Evolutionary conservation across 768 basidiomycete genomes (phyloP), one percentile per base, ranked within the genome.

Genomic region (Podaxis carcinomalis): DNA sequence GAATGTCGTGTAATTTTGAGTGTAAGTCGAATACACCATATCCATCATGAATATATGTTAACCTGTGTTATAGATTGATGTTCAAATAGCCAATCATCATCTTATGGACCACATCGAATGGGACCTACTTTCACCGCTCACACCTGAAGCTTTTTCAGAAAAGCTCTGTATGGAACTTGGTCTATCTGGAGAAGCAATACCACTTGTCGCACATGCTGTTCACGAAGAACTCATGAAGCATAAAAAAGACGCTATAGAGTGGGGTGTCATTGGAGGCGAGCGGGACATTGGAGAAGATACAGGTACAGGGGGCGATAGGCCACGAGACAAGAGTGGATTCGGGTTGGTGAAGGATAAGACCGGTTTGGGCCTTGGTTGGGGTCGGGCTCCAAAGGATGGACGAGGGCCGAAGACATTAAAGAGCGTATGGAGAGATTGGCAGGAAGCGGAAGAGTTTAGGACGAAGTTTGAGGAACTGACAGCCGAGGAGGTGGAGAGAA

Each of bases 61-160:
- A 51, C 23, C 21, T 19, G 2, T 56, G 2, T 42, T 63, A n/a
- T 73, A 97, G 93, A 93, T 99, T 70, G 97, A 99, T 75, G 93
- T 98, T 25, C 97, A 99, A 72, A 90, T 99, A 69, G 92, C 89
- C 23, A 91, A 89, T 51, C 82, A 94, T 70, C 93, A 96, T 72
- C 81, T 99, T 1, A 79, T 91, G 59, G 97, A 99, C 75, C 92
- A 95, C 69, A 94, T 99, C 65, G 97, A 99, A 74, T 99, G 96
- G 96, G 96, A 99, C 73, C 82, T 98, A n/a, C 84, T 92, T 50
- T 96, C 95, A 3, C 83, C 90, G 3, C 81, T 98, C 39, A 95
- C 93, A 0, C 96, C 96, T 1, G 90, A 96, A 70, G 80, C 76
- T 0, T 98, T 98, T 68, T 84, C 96, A 0, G 74, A 76, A 40